Percentiles rank a stretch among this genome's conserved stretches.
phyloP scores from a whole-genome alignment of 140 eudicot species.

The Senecio squalidus region DNA sequence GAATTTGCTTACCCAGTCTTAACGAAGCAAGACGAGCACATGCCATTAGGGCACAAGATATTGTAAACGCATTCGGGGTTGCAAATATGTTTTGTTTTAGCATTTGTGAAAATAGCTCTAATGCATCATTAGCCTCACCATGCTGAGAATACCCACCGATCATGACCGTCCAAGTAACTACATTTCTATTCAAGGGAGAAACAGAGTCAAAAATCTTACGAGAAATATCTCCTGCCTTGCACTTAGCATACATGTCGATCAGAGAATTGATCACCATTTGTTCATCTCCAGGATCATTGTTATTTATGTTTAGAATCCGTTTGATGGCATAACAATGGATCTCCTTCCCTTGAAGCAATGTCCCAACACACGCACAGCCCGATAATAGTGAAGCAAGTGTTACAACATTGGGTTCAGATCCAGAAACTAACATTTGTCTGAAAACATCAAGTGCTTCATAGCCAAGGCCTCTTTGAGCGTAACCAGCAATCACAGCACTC shows the following conservation, averaged over 20 bases:
- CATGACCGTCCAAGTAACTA: slow-evolving; percentile 81
- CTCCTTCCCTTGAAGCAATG: slow-evolving; percentile 63
- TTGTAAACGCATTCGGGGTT: slow-evolving; percentile 58
- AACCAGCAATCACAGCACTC: slow-evolving; percentile 76
- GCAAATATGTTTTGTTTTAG: slow-evolving; percentile 23
- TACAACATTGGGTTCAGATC: slow-evolving; percentile 55
- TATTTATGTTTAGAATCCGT: slow-evolving; percentile 28
- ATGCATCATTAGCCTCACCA: slow-evolving; percentile 62
- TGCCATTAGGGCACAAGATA: slow-evolving; percentile 70
- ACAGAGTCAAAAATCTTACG: slow-evolving; percentile 45
- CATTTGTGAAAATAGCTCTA: slow-evolving; percentile 53
- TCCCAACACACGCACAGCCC: slow-evolving; percentile 56
- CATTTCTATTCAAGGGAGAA: slow-evolving; percentile 35
- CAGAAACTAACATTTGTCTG: slow-evolving; percentile 44
- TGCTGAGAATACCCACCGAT: slow-evolving; percentile 78
- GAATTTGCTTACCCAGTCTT: slow-evolving; percentile 55
- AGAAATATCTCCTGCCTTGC: slow-evolving; percentile 39
- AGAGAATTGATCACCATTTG: slow-evolving; percentile 65
- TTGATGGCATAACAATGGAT: slow-evolving; percentile 52
- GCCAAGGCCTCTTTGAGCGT: slow-evolving; percentile 65
- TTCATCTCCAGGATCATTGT: slow-evolving; percentile 44
- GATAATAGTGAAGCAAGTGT: slow-evolving; percentile 66
- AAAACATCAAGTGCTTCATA: slow-evolving; percentile 58
- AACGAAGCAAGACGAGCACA: slow-evolving; percentile 62
- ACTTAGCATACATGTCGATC: slow-evolving; percentile 74